Evolutionary conservation across 73 alveolate species (phyloP).

Genomic region (Symbiodinium pilosum): DNA sequence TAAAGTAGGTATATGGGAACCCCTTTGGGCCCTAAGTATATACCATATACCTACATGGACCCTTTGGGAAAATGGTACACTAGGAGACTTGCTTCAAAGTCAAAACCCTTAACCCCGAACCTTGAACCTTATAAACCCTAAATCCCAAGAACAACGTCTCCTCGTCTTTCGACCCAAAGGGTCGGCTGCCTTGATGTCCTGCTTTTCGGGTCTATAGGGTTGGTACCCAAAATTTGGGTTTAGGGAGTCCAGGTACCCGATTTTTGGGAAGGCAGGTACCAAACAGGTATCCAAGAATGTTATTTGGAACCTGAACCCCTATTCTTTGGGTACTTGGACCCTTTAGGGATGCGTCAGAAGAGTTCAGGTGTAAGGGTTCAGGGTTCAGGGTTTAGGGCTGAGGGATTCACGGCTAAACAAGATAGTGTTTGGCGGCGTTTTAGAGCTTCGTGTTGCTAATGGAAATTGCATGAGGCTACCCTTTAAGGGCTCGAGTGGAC

Average conservation of each 20-base stretch:
- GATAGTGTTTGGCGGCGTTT: too few relatives aligned
- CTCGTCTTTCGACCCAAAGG: conserved; percentile 60
- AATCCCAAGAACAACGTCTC: background rate
- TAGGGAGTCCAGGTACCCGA: background rate
- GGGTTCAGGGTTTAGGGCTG: background rate
- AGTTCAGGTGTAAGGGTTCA: background rate
- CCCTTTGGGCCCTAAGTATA: too few relatives aligned
- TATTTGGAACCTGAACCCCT: background rate
- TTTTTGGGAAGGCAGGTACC: too few relatives aligned
- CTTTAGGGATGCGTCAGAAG: background rate
- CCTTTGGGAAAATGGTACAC: too few relatives aligned
- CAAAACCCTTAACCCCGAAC: background rate
- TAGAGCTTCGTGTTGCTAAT: too few relatives aligned
- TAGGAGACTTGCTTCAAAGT: too few relatives aligned
- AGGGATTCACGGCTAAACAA: too few relatives aligned
- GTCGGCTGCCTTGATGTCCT: conserved; percentile 82
- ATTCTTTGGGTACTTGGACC: background rate
- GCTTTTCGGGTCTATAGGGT: background rate
- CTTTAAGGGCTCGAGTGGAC: too few relatives aligned
- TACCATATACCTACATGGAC: too few relatives aligned
- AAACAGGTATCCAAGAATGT: too few relatives aligned
- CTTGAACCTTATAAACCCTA: background rate
- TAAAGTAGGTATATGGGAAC: too few relatives aligned
- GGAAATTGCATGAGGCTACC: too few relatives aligned
- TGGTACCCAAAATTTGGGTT: background rate